Percentiles rank a stretch among this genome's conserved stretches.
phyloP scores from a whole-genome alignment of 2,329 filamentous ascomycete genomes.

The Aspergillus pseudonomiae region DNA sequence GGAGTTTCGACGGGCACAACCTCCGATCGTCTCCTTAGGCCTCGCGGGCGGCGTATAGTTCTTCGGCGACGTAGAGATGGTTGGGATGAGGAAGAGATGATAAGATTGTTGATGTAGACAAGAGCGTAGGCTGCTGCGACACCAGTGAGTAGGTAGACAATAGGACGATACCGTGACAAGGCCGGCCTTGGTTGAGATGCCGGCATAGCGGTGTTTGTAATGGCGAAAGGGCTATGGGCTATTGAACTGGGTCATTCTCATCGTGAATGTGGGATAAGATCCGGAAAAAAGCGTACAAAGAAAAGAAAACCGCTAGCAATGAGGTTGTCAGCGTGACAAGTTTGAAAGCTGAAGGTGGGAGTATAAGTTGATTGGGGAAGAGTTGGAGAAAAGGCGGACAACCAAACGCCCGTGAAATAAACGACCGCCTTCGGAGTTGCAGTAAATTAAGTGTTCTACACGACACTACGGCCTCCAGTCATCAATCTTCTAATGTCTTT shows the following conservation, averaged over 20 bases:
- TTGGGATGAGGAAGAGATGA: slow-evolving; percentile 28
- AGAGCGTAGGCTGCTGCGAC: slow-evolving; percentile 47
- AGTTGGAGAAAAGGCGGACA: neutral
- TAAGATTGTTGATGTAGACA: slow-evolving; percentile 41
- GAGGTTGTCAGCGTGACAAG: neutral
- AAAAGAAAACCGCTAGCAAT: neutral
- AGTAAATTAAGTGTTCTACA: neutral
- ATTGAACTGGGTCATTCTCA: slow-evolving; percentile 23
- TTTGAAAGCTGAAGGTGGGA: neutral
- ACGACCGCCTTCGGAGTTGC: neutral
- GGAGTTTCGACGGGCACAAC: slow-evolving; percentile 33
- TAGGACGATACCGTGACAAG: slow-evolving; percentile 44
- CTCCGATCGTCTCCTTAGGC: slow-evolving; percentile 25
- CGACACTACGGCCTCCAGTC: neutral
- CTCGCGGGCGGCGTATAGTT: slow-evolving; percentile 42
- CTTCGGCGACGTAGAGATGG: slow-evolving; percentile 42
- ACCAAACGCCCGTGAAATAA: neutral
- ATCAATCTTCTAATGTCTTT: neutral
- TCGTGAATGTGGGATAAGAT: neutral
- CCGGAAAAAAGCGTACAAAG: neutral
- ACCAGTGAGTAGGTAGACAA: slow-evolving; percentile 46
- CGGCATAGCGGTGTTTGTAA: slow-evolving; percentile 31
- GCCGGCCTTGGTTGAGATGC: slow-evolving; percentile 33
- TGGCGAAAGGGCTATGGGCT: slow-evolving; percentile 10
- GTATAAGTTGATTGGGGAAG: neutral